phyloP scores from a whole-genome alignment of 208 protist species.

The Endotrypanum monterogeii region DNA sequence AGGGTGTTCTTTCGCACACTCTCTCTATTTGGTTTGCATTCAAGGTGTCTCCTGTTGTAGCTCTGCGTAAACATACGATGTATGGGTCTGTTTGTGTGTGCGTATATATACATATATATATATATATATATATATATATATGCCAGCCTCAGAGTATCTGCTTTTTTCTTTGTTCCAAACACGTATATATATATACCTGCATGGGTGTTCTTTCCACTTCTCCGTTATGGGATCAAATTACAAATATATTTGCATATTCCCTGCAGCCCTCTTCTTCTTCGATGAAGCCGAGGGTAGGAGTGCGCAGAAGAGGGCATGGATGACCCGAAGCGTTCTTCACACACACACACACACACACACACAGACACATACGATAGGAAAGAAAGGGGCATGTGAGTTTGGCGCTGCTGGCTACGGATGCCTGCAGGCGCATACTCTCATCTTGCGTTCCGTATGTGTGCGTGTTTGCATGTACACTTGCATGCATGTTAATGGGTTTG shows the following conservation, averaged over 20 bases:
- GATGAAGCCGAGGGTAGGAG: no score
- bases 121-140: no score
- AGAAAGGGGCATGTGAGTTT: neutral
- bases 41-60: no score
- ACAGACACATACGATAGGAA: conserved; percentile 3
- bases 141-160: neutral
- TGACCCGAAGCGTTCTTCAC: neutral
- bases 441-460: neutral
- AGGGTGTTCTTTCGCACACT: no score
- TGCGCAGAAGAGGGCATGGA: neutral
- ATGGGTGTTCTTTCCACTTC: neutral
- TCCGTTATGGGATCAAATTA: neutral
- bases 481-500: neutral
- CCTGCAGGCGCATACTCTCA: neutral
- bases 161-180: neutral
- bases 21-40: no score
- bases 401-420: neutral
- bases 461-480: neutral
- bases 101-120: no score
- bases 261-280: no score
- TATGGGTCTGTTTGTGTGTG: no score
- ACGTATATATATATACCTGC: no score
- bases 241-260: no score
- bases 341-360: neutral
- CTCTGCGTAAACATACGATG: no score